Conservation (phyloP, 345 rosid genomes). For the Mangifera indica region DNA sequence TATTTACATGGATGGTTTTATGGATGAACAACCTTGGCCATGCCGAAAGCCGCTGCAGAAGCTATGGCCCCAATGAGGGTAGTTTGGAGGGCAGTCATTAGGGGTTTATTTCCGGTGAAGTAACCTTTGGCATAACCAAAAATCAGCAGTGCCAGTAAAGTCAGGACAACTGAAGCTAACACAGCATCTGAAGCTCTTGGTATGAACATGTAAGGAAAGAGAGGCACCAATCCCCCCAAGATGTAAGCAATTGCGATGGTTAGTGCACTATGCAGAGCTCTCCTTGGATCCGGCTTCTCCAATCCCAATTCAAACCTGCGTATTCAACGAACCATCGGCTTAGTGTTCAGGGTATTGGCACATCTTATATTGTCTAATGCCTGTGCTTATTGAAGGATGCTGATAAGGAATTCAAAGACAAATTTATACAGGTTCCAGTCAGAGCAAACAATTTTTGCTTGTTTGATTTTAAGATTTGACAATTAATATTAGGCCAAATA, state of each 20-base stretch:
- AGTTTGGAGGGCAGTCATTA: constrained; percentile 70
- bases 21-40: constrained; percentile 62
- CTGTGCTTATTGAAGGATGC: too few relatives aligned
- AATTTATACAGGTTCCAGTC: too few relatives aligned
- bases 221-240: constrained; percentile 83
- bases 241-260: constrained; percentile 69
- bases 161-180: constrained; percentile 61
- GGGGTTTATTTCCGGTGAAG: constrained; percentile 69
- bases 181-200: constrained; percentile 70
- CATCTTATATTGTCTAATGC: too few relatives aligned
- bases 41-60: constrained; percentile 78
- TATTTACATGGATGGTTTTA: not conserved
- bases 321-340: not conserved
- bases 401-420: too few relatives aligned
- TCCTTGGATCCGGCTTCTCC: constrained; percentile 88
- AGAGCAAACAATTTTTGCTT: too few relatives aligned
- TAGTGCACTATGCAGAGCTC: constrained; percentile 80
- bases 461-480: too few relatives aligned
- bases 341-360: too few relatives aligned
- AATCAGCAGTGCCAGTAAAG: constrained; percentile 62
- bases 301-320: constrained; percentile 88
- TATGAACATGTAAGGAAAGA: constrained; percentile 80
- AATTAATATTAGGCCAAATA: too few relatives aligned
- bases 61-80: constrained; percentile 77
- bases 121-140: constrained; percentile 81